These are phyloP conservation scores for Ceratocystis eucalypticola DNA, from an alignment of 2,329 filamentous ascomycete genomes.

Conservation along the genomic window DNA sequence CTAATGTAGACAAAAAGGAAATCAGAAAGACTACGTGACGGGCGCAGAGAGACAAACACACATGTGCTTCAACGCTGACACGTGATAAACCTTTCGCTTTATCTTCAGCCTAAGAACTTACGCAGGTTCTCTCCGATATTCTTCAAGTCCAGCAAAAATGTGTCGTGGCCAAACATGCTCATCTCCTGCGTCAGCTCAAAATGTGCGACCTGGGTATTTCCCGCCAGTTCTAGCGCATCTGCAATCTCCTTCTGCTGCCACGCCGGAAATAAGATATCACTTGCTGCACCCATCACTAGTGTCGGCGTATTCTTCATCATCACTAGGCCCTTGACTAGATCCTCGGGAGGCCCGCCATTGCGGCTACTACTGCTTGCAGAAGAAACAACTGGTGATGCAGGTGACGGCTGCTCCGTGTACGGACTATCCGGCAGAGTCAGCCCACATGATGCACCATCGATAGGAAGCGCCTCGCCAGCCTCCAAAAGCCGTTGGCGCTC, in stretches of 20 bases:
- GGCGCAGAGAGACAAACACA: background rate
- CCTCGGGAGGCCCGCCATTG: conserved; percentile 48
- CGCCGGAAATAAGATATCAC: conserved; percentile 90
- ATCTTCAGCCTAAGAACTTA: conserved; percentile 53
- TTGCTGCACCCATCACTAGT: conserved; percentile 84
- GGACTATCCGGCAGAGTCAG: conserved; percentile 70
- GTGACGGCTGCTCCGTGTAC: conserved; percentile 66
- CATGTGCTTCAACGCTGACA: background rate
- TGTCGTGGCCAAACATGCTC: conserved; percentile 92
- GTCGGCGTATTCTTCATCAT: conserved; percentile 63
- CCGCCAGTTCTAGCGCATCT: conserved; percentile 60
- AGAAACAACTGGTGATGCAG: conserved; percentile 18
- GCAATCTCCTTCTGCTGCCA: conserved; percentile 97
- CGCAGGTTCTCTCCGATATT: conserved; percentile 77
- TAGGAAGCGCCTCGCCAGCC: conserved; percentile 37
- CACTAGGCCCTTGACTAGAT: conserved; percentile 64
- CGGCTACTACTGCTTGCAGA: conserved; percentile 25
- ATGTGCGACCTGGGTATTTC: conserved; percentile 72
- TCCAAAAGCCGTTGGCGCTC: conserved; percentile 46
- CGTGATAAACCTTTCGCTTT: too few relatives aligned
- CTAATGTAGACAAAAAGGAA: background rate
- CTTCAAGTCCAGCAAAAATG: conserved; percentile 82
- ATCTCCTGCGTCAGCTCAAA: conserved; percentile 88
- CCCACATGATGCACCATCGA: conserved; percentile 42
- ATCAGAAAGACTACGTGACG: background rate